A percentile compares a stretch with the other conserved stretches of the same genome.
Conservation (phyloP, 2,329 filamentous ascomycete species). For the Aureobasidium vineae region DNA sequence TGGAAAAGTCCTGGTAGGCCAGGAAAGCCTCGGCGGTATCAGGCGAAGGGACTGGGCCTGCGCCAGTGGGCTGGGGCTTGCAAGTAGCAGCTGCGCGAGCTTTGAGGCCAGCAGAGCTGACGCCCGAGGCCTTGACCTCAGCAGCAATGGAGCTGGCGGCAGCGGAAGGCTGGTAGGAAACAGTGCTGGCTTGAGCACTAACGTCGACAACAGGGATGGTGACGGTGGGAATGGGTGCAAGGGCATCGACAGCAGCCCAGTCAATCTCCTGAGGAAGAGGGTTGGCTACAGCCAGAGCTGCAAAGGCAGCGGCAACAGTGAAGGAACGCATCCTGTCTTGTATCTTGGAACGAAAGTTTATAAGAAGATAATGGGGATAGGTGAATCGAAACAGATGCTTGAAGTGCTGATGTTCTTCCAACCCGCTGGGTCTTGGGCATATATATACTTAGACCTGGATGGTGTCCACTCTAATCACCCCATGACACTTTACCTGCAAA, state of each 20-base stretch:
- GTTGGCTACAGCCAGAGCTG: slow-evolving; percentile 24
- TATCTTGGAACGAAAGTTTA: not conserved
- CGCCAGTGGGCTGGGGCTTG: slow-evolving; percentile 13
- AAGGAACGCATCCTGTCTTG: slow-evolving; percentile 22
- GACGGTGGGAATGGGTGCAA: slow-evolving; percentile 23
- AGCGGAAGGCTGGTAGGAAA: slow-evolving; percentile 27
- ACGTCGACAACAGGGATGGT: slow-evolving; percentile 26
- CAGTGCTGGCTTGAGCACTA: slow-evolving; percentile 24
- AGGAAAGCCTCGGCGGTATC: slow-evolving; percentile 31
- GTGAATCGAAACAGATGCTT: not conserved
- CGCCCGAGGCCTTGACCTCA: slow-evolving; percentile 9
- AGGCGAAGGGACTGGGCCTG: slow-evolving; percentile 13
- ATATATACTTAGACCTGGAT: slow-evolving; percentile 13
- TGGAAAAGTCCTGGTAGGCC: slow-evolving; percentile 28
- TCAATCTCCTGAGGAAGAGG: slow-evolving; percentile 30
- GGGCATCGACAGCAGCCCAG: slow-evolving; percentile 28
- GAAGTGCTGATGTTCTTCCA: not conserved
- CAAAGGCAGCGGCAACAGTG: slow-evolving; percentile 22
- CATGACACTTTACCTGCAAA: slow-evolving; percentile 9
- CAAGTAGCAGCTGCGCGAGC: slow-evolving; percentile 5
- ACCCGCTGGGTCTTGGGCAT: not conserved
- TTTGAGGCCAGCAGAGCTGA: slow-evolving; percentile 6
- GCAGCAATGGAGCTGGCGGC: slow-evolving; percentile 18
- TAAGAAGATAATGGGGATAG: not conserved
- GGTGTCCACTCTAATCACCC: not conserved